Base-by-base conservation (phyloP, 106 monocot genomes). In the Dioscorea alata region DNA sequence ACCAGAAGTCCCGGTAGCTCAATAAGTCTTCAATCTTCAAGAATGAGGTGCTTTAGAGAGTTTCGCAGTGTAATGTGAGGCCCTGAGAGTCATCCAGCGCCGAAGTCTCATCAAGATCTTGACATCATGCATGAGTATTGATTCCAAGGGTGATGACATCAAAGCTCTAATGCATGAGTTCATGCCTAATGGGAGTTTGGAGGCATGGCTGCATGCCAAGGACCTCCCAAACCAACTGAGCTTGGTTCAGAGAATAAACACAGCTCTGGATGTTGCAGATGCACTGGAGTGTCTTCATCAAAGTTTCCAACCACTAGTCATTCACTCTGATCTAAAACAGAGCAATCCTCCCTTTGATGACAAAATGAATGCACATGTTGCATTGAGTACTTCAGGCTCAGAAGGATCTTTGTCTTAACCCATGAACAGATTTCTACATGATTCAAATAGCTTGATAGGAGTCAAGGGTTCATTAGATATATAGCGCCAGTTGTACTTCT, bases 391-490 rank as follows among this genome's bases (percentile, higher is more conserved):
- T 89, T 93, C 63, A 89, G 89, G 16, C 54, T 89, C 5, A 81
- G 89, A 48, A 83, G 53, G 20, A 57, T 93, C 32, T 61, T 93
- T 28, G 0, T 24, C 48, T 32, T 58, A 71, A 61, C 2, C 22
- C 65, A 12, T 5, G 0, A 72, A 23, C 12, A 32, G 22, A 25
- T n/a, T 64, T 28, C 59, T 28, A 18, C 23, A 65, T 28, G 57
- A 67, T 71, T 60, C 76, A 63, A 57, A 32, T 22, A 20, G 50
- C 57, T 60, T 79, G 10, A 68, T 34, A 48, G 71, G 35, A 49
- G 61, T 93, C 24, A 86, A 59, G 93, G 93, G 42, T 76, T 89
- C 25, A 81, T 93, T 61, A 89, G 93, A 0, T 93, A 93, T 56
- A 72, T 86, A 67, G 73, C 89, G 48, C 93, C 93, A 77, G 93